These are phyloP conservation scores for Rhizoctonia solani DNA, from an alignment of 1,284 basidiomycete species.

Conservation along the genomic window DNA sequence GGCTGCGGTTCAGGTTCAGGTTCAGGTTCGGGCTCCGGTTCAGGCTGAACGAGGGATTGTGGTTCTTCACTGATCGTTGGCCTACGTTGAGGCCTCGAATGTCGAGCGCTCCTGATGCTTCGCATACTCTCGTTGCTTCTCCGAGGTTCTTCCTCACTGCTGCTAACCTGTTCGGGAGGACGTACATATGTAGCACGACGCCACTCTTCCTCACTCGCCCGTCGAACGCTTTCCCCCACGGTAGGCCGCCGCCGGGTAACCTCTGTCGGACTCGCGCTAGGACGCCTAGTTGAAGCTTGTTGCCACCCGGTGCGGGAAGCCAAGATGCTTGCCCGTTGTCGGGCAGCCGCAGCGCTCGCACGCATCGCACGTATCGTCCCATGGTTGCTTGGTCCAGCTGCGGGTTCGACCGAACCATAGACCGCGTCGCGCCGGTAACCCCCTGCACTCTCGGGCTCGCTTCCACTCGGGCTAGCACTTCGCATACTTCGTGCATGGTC, in stretches of 20 bases:
- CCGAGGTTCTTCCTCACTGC: background rate
- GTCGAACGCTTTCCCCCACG: background rate
- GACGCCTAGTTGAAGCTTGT: background rate
- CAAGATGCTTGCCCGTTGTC: background rate
- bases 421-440: no score
- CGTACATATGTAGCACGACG: background rate
- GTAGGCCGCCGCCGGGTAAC: background rate
- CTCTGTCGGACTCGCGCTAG: background rate
- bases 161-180: background rate
- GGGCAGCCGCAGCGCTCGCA: no score
- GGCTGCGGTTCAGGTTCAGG: background rate
- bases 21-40: no score
- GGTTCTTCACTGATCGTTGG: no score
- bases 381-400: background rate
- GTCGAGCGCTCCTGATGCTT: background rate
- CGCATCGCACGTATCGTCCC: background rate
- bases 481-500: slow-evolving; percentile 20
- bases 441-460: no score
- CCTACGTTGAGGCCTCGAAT: no score
- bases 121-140: background rate
- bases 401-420: no score
- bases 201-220: background rate
- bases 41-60: no score
- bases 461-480: slow-evolving; percentile 6
- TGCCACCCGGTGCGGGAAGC: background rate